Evolutionary conservation across 2,329 filamentous ascomycete genomes (phyloP).

Genomic region (Tolypocladium ovalisporum): DNA sequence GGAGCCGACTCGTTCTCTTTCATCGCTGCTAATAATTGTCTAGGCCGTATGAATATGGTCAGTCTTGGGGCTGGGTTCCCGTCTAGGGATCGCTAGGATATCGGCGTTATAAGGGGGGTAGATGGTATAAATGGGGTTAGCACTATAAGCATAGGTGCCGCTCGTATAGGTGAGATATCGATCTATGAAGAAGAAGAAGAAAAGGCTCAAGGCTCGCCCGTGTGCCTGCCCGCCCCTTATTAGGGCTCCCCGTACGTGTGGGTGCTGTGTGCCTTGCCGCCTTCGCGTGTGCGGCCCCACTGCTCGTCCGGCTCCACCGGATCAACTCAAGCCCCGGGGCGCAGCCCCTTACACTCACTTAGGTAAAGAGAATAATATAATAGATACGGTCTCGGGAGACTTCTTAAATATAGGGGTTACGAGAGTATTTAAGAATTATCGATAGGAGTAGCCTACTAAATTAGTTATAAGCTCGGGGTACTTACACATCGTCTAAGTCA

Average conservation of each 20-base stretch:
- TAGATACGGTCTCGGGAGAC: neutral
- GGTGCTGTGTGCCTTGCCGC: too few relatives aligned
- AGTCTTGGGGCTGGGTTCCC: neutral
- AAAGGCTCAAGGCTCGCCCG: too few relatives aligned
- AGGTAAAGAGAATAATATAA: neutral
- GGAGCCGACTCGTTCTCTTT: neutral
- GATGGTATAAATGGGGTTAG: too few relatives aligned
- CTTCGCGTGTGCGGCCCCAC: neutral
- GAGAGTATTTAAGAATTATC: neutral
- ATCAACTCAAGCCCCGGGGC: too few relatives aligned
- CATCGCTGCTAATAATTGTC: neutral
- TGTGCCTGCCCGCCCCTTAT: too few relatives aligned
- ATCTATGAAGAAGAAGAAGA: neutral
- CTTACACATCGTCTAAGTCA: too few relatives aligned
- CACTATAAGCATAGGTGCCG: too few relatives aligned
- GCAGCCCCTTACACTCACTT: too few relatives aligned
- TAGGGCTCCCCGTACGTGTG: too few relatives aligned
- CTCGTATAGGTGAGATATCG: too few relatives aligned
- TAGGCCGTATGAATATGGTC: neutral
- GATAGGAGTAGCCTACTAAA: neutral
- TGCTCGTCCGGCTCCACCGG: too few relatives aligned
- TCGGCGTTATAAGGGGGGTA: neutral
- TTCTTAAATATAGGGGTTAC: neutral
- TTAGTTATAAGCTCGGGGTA: neutral
- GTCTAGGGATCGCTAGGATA: neutral